These are phyloP conservation scores for Pseudocercospora pini-densiflorae DNA, from an alignment of 2,329 filamentous ascomycete species.

Conservation along the genomic window DNA sequence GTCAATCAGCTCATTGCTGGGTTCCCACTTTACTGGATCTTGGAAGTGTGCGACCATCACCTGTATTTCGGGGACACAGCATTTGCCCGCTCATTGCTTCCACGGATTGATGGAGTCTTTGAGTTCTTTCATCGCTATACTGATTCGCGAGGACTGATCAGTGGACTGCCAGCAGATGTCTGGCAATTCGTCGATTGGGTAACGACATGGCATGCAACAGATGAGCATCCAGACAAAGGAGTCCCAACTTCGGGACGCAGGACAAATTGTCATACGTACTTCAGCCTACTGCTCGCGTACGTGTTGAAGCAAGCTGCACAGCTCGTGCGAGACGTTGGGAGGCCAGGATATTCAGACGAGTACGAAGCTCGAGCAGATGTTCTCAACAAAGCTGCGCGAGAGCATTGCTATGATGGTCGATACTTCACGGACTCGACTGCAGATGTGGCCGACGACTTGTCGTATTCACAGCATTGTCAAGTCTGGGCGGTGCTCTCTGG, in stretches of 20 bases:
- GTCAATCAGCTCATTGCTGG: conserved; percentile 44
- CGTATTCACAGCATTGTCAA: conserved; percentile 46
- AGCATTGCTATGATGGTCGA: conserved; percentile 34
- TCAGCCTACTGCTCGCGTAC: conserved; percentile 48
- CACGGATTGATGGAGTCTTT: conserved; percentile 42
- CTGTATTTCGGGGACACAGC: conserved; percentile 42
- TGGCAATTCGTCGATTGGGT: conserved; percentile 48
- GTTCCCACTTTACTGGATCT: conserved; percentile 47
- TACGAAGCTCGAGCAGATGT: conserved; percentile 36
- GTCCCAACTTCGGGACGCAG: conserved; percentile 45
- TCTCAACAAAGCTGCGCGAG: conserved; percentile 34
- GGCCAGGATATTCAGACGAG: conserved; percentile 40
- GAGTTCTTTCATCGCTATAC: conserved; percentile 40
- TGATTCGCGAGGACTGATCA: conserved; percentile 36
- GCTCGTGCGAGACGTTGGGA: conserved; percentile 40
- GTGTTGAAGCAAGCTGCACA: conserved; percentile 41
- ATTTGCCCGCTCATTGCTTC: conserved; percentile 40
- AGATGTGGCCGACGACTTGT: conserved; percentile 33
- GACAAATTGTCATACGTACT: conserved; percentile 48
- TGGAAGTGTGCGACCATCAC: conserved; percentile 45
- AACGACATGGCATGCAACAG: conserved; percentile 28
- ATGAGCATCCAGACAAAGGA: conserved; percentile 43
- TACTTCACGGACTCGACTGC: conserved; percentile 45
- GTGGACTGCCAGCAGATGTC: conserved; percentile 33
- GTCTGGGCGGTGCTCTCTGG: conserved; percentile 44